Evolutionary conservation across 768 basidiomycete species (phyloP).

Genomic region (Amanita pallidorosea): DNA sequence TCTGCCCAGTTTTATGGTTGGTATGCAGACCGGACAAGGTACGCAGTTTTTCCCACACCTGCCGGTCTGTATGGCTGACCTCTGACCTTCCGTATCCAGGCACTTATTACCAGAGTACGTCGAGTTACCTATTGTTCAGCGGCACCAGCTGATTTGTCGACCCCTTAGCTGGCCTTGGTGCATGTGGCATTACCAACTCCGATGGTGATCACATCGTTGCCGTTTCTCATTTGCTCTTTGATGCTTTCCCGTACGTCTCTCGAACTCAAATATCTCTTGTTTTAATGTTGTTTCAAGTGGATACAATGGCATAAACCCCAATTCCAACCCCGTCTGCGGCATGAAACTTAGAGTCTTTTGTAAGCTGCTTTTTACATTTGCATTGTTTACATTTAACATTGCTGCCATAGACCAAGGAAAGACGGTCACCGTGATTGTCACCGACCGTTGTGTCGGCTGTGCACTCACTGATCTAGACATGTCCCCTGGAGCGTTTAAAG

Average conservation of each 20-base stretch:
- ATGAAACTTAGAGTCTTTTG: slow-evolving; percentile 35
- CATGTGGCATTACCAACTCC: slow-evolving; percentile 49
- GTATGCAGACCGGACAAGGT: slow-evolving; percentile 42
- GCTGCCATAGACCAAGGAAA: slow-evolving; percentile 38
- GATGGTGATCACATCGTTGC: slow-evolving; percentile 47
- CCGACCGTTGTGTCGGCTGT: slow-evolving; percentile 59
- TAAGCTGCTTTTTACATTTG: slow-evolving; percentile 20
- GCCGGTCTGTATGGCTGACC: background rate
- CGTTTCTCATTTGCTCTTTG: slow-evolving; percentile 44
- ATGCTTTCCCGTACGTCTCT: slow-evolving; percentile 44
- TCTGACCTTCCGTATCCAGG: slow-evolving; percentile 15
- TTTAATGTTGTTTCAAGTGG: slow-evolving; percentile 25
- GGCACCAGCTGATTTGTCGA: slow-evolving; percentile 5
- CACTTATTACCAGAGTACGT: slow-evolving; percentile 42
- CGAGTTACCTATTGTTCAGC: background rate
- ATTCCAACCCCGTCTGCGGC: slow-evolving; percentile 65
- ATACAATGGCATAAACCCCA: slow-evolving; percentile 52
- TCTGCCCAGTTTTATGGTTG: slow-evolving; percentile 31
- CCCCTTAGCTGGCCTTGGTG: slow-evolving; percentile 44
- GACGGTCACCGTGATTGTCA: slow-evolving; percentile 33
- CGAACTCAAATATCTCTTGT: background rate
- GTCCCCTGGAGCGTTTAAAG: slow-evolving; percentile 43
- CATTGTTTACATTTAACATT: slow-evolving; percentile 3
- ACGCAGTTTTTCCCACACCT: background rate
- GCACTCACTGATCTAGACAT: slow-evolving; percentile 45